Conservation (phyloP, 192 early-diverging fungal species). For the Umbelopsis vinacea region DNA sequence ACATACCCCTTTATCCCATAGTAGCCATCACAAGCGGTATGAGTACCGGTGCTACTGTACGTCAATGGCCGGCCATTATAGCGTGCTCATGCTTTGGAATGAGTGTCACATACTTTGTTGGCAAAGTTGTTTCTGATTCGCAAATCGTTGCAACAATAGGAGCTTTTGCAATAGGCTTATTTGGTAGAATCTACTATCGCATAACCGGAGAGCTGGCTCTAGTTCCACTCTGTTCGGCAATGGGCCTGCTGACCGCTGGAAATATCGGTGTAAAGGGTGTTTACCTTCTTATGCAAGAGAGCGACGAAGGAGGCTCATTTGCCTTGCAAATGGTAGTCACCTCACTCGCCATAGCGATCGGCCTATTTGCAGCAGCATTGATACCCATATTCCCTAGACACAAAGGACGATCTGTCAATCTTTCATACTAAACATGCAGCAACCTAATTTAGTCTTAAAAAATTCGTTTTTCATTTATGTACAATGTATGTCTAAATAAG, state of each 20-base stretch:
- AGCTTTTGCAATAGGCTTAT: slow-evolving; percentile 47
- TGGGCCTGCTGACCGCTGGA: slow-evolving; percentile 82
- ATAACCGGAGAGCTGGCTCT: slow-evolving; percentile 66
- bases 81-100: slow-evolving; percentile 9
- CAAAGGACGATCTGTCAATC: not conserved
- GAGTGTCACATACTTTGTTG: slow-evolving; percentile 26
- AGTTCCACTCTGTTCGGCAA: slow-evolving; percentile 79
- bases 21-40: slow-evolving; percentile 35
- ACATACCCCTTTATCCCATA: slow-evolving; percentile 47
- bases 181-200: slow-evolving; percentile 45
- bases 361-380: slow-evolving; percentile 47
- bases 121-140: slow-evolving; percentile 33
- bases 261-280: slow-evolving; percentile 48
- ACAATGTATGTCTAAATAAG: slow-evolving; percentile 7
- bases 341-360: slow-evolving; percentile 45
- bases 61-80: slow-evolving; percentile 44
- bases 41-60: slow-evolving; percentile 31
- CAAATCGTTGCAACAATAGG: slow-evolving; percentile 46
- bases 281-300: slow-evolving; percentile 32
- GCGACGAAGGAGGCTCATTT: slow-evolving; percentile 32
- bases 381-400: slow-evolving; percentile 34
- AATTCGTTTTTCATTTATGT: slow-evolving; percentile 2
- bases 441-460: not conserved
- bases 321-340: slow-evolving; percentile 50
- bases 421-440: slow-evolving; percentile 12